These are phyloP conservation scores for Pleomassaria siparia DNA, from an alignment of 2,329 filamentous ascomycete species.

Conservation along the genomic window DNA sequence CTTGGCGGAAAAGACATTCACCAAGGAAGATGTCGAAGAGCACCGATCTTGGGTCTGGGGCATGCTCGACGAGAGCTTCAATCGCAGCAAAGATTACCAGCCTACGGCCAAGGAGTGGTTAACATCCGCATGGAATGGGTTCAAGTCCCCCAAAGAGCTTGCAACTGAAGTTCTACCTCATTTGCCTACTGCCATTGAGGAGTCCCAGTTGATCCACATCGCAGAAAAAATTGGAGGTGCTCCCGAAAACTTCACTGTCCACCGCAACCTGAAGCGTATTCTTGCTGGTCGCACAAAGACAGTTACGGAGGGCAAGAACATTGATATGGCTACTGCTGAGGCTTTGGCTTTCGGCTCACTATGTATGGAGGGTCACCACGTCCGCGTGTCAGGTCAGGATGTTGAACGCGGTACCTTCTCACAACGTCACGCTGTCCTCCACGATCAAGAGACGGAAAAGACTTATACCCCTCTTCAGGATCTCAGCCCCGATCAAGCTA, in stretches of 20 bases:
- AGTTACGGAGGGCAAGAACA: constrained; percentile 86
- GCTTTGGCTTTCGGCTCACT: constrained; percentile 92
- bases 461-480: constrained; percentile 93
- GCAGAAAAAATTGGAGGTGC: constrained; percentile 74
- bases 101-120: constrained; percentile 97
- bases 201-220: constrained; percentile 75
- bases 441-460: constrained; percentile 92
- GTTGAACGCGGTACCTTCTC: constrained; percentile 99
- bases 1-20: constrained; percentile 89
- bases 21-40: constrained; percentile 95
- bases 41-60: constrained; percentile 99
- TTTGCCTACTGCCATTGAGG: constrained; percentile 78
- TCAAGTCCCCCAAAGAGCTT: constrained; percentile 98
- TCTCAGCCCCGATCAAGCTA: constrained; percentile 86
- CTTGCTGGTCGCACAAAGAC: constrained; percentile 87
- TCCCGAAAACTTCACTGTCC: constrained; percentile 83
- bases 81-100: constrained; percentile 96
- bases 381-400: constrained; percentile 97
- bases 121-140: constrained; percentile 97
- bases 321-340: constrained; percentile 97
- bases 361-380: constrained; percentile 90
- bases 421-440: constrained; percentile 93
- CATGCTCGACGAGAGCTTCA: constrained; percentile 97
- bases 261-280: constrained; percentile 97
- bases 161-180: constrained; percentile 93